phyloP scores from a whole-genome alignment of 176 grass and related monocot genomes.

The Pontederia crassipes region DNA sequence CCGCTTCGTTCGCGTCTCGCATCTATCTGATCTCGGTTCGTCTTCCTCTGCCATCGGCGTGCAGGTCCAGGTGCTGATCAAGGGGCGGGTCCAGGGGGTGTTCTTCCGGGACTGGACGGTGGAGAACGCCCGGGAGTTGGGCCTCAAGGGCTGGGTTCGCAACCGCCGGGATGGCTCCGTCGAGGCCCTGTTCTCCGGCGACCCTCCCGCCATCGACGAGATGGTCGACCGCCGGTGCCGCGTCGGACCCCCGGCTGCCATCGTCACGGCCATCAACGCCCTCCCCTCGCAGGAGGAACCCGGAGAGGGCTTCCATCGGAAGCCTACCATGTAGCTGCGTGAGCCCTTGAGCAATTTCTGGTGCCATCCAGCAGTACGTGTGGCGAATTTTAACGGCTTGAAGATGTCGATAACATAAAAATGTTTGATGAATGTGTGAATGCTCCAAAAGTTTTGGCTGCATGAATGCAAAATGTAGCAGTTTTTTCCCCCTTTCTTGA shows the following conservation, averaged over 20 bases:
- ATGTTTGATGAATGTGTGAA: no score
- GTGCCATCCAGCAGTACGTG: not conserved
- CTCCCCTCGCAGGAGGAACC: conserved; percentile 48
- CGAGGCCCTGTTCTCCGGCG: conserved; percentile 66
- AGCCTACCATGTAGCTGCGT: conserved; percentile 32
- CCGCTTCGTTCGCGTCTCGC: no score
- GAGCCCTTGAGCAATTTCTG: not conserved
- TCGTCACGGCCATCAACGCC: conserved; percentile 44
- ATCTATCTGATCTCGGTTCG: no score
- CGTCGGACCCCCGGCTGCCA: conserved; percentile 26
- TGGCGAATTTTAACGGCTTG: no score
- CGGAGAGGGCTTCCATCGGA: conserved; percentile 49
- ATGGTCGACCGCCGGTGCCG: conserved; percentile 48
- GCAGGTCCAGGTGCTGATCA: conserved; percentile 48
- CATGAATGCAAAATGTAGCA: no score
- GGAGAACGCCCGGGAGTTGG: conserved; percentile 53
- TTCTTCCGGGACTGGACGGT: conserved; percentile 76
- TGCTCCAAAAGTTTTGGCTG: no score
- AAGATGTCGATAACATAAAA: no score
- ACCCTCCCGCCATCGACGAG: conserved; percentile 42
- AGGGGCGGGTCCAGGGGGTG: conserved; percentile 71
- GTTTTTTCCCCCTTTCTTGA: no score
- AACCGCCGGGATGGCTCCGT: conserved; percentile 72
- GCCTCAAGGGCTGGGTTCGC: conserved; percentile 67
- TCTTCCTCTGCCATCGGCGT: not conserved